Evolutionary conservation across 2,329 filamentous ascomycete genomes (phyloP).

Genomic region (Capronia coronata): DNA sequence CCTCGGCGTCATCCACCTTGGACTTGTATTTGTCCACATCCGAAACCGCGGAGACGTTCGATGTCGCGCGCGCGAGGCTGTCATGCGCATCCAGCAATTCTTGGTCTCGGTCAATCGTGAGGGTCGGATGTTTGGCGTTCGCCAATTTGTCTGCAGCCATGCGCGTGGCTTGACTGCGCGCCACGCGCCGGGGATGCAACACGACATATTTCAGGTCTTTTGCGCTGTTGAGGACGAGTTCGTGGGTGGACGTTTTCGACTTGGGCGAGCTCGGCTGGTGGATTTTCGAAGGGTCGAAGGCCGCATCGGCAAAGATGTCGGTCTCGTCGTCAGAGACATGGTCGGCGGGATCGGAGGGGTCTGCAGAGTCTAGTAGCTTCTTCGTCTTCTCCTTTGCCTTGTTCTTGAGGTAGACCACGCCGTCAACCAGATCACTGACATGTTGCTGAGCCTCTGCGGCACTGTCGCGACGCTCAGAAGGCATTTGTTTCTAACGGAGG

Average conservation of each 20-base stretch:
- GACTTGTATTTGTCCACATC: slow-evolving; percentile 13
- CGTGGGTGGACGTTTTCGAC: slow-evolving; percentile 18
- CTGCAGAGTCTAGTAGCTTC: slow-evolving; percentile 6
- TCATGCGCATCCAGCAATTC: slow-evolving; percentile 34
- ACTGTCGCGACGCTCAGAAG: slow-evolving; percentile 2
- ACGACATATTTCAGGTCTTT: slow-evolving; percentile 24
- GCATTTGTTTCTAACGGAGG: too few species aligned
- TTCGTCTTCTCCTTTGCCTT: slow-evolving; percentile 18
- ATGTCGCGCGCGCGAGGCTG: slow-evolving; percentile 26
- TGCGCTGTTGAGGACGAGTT: slow-evolving; percentile 24
- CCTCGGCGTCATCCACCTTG: slow-evolving; percentile 20
- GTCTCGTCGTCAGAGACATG: slow-evolving; percentile 3
- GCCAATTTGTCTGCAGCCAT: slow-evolving; percentile 32
- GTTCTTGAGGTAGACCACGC: slow-evolving; percentile 10
- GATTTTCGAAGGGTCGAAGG: slow-evolving; percentile 33
- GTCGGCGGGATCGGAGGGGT: background rate
- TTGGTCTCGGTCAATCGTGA: slow-evolving; percentile 28
- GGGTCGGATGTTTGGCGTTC: slow-evolving; percentile 33
- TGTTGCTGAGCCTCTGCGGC: slow-evolving; percentile 12
- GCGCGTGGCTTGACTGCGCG: slow-evolving; percentile 31
- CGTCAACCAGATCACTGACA: slow-evolving; percentile 9
- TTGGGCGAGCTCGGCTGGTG: slow-evolving; percentile 23
- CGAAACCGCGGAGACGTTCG: slow-evolving; percentile 9
- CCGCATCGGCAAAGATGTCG: slow-evolving; percentile 29
- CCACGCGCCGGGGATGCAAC: slow-evolving; percentile 31